These are phyloP conservation scores for Fusarium palustre DNA, from an alignment of 2,329 filamentous ascomycete genomes.

Conservation along the genomic window DNA sequence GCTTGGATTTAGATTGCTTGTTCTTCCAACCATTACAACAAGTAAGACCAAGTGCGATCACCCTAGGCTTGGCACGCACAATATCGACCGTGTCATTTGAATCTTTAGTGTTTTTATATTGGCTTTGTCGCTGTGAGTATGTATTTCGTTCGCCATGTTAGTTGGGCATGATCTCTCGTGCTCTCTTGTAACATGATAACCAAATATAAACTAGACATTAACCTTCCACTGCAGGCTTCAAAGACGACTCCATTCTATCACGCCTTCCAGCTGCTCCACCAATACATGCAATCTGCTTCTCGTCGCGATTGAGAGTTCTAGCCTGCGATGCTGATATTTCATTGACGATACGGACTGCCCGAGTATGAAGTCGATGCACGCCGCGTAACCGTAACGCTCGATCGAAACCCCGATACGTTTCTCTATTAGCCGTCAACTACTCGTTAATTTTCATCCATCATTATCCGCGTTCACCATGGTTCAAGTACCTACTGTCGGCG, in stretches of 20 bases:
- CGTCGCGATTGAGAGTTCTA: slow-evolving; percentile 34
- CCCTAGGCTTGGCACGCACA: slow-evolving; percentile 9
- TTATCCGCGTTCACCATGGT: slow-evolving; percentile 52
- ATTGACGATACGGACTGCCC: slow-evolving; percentile 44
- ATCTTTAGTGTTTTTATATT: slow-evolving; percentile 16
- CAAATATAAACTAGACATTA: slow-evolving; percentile 25
- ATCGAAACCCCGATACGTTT: slow-evolving; percentile 31
- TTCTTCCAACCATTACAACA: slow-evolving; percentile 27
- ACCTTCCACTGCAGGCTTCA: slow-evolving; percentile 22
- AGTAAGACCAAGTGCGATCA: slow-evolving; percentile 19
- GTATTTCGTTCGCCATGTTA: slow-evolving; percentile 43
- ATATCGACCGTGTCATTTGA: slow-evolving; percentile 9
- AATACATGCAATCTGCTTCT: slow-evolving; percentile 13
- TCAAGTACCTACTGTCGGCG: slow-evolving; percentile 54
- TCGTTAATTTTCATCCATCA: slow-evolving; percentile 14
- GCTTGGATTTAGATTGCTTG: slow-evolving; percentile 37
- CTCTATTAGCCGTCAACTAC: slow-evolving; percentile 12
- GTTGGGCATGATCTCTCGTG: slow-evolving; percentile 40
- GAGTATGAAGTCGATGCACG: slow-evolving; percentile 44
- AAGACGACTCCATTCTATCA: slow-evolving; percentile 2
- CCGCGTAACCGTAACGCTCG: slow-evolving; percentile 37
- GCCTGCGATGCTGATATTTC: slow-evolving; percentile 45
- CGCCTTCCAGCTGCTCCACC: neutral
- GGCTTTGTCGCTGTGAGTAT: slow-evolving; percentile 31
- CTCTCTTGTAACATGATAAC: slow-evolving; percentile 31